Percentiles rank a stretch among this genome's conserved stretches.
phyloP scores from a whole-genome alignment of 2,329 filamentous ascomycete genomes.

The Aspergillus sp. region DNA sequence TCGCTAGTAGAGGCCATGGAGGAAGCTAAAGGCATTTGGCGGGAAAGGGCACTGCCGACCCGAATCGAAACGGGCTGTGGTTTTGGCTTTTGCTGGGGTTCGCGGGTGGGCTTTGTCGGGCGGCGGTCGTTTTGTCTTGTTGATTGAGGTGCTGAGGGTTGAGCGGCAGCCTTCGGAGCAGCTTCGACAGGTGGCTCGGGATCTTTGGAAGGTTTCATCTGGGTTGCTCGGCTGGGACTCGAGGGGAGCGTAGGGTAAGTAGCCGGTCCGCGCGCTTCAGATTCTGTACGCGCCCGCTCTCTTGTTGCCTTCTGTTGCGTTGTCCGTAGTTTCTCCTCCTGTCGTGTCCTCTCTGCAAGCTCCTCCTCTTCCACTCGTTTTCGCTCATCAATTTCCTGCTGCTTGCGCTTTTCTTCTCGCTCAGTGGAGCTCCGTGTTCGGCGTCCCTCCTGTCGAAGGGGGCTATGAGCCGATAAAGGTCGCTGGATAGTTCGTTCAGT shows the following conservation, averaged over 20 bases:
- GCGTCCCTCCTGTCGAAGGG: constrained; percentile 40
- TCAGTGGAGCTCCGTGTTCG: constrained; percentile 62
- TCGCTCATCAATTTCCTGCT: constrained; percentile 33
- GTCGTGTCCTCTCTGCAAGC: constrained; percentile 17
- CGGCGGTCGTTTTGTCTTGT: constrained; percentile 41
- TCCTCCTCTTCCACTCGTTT: constrained; percentile 42
- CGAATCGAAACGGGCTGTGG: constrained; percentile 50
- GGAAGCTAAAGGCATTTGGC: constrained; percentile 47
- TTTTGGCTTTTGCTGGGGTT: constrained; percentile 45
- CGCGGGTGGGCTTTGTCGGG: constrained; percentile 45
- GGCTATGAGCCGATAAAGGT: constrained; percentile 28
- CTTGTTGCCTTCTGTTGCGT: constrained; percentile 33
- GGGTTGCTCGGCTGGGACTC: constrained; percentile 28
- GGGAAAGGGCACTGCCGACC: constrained; percentile 48
- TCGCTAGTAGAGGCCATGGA: constrained; percentile 62
- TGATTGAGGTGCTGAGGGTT: constrained; percentile 21
- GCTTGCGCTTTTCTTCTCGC: constrained; percentile 47
- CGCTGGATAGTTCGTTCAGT: constrained; percentile 18
- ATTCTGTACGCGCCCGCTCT: constrained; percentile 33
- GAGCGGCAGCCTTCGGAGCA: constrained; percentile 27
- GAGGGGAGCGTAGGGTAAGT: constrained; percentile 16
- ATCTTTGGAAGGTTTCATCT: constrained; percentile 32
- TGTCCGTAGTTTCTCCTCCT: constrained; percentile 37
- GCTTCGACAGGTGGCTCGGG: constrained; percentile 29
- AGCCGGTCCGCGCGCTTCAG: constrained; percentile 28